Base-by-base conservation (phyloP, 2,329 filamentous ascomycete species). In the Graphilbum ipis-grandicollis region DNA sequence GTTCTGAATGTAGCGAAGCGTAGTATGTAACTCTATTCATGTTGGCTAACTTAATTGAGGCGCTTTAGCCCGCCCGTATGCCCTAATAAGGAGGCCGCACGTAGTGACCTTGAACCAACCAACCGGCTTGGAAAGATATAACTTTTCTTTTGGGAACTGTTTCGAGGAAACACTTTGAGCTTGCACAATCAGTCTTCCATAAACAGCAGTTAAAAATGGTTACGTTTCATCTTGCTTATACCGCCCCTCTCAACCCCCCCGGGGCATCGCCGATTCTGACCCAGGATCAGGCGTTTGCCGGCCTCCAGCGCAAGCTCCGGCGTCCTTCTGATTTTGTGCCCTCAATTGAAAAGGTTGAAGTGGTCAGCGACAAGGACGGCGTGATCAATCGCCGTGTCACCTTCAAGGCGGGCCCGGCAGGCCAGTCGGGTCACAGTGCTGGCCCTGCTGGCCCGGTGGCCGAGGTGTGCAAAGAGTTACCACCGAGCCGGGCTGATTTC, bases 311-410 rank as follows among this genome's bases (percentile, higher is more conserved):
- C 44, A 56, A 57, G 40, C 47, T 54, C 21, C 50, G 48, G 5
- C 40, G 34, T n/a, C 50, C 53, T 13, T 43, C 50, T 33, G 51
- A 55, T 15, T 57, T 57, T 36, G 53, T 56, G 13, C 48, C 53
- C 1, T 47, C 51, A 14, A 55, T 57, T 41, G 45, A 36, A 8
- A 31, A 37, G 25, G 51, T 48, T 41, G 41, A 47, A 19, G 47
- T 57, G 4, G 31, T 55, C 3, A 41, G 46, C 2, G 52, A 54
- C 30, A 42, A 44, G 25, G 39, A 18, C 14, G 37, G 42, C 28
- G 40, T 47, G 1, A 40, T 46, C 10, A 39, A 19, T 15, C 36
- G 44, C 10, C 36, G 32, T 1, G 44, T 43, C 5, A 40, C 35
- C 1, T 46, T 47, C 25, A 44, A 45, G 30, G 9, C 37, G 5